A percentile compares a stretch with the other conserved stretches of the same genome.
Evolutionary conservation across 2,329 filamentous ascomycete genomes (phyloP).

Genomic region (Fusarium euwallaceae): DNA sequence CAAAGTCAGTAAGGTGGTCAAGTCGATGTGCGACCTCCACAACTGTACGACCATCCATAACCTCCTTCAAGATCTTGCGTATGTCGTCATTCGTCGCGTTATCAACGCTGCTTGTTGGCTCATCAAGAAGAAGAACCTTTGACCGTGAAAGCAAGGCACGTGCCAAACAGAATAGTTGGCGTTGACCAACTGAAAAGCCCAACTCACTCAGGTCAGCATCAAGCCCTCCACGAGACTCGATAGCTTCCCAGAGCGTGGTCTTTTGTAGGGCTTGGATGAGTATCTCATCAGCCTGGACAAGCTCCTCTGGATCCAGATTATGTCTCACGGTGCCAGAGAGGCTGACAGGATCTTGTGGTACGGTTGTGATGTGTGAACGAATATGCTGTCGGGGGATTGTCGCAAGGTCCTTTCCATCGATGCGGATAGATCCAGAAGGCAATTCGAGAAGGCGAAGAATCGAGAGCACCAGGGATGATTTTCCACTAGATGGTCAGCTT

Average conservation of each 20-base stretch:
- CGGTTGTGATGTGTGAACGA: slow-evolving; percentile 57
- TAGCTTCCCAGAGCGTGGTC: slow-evolving; percentile 56
- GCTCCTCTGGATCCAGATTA: slow-evolving; percentile 60
- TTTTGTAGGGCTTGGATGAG: slow-evolving; percentile 59
- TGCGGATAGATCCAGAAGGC: slow-evolving; percentile 51
- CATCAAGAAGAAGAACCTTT: slow-evolving; percentile 51
- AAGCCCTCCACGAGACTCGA: slow-evolving; percentile 55
- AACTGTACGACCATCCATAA: slow-evolving; percentile 44
- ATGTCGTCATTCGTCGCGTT: slow-evolving; percentile 46
- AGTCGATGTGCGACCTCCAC: slow-evolving; percentile 50
- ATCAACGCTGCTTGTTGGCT: slow-evolving; percentile 51
- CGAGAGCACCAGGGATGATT: slow-evolving; percentile 61
- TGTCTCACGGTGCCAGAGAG: slow-evolving; percentile 60
- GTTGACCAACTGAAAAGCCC: slow-evolving; percentile 58
- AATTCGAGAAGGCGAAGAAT: slow-evolving; percentile 64
- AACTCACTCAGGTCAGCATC: slow-evolving; percentile 50
- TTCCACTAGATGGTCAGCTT: slow-evolving; percentile 55
- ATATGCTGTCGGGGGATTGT: slow-evolving; percentile 57
- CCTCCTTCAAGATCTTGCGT: slow-evolving; percentile 34
- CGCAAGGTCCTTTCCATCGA: slow-evolving; percentile 60
- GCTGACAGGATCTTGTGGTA: slow-evolving; percentile 64
- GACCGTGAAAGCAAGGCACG: slow-evolving; percentile 54
- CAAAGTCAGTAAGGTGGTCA: slow-evolving; percentile 45
- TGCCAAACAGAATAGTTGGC: slow-evolving; percentile 63
- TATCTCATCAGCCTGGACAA: slow-evolving; percentile 51